A percentile compares a stretch with the other conserved stretches of the same genome.
Conservation (phyloP, 768 basidiomycete species). For the Filobasidium floriforme region DNA sequence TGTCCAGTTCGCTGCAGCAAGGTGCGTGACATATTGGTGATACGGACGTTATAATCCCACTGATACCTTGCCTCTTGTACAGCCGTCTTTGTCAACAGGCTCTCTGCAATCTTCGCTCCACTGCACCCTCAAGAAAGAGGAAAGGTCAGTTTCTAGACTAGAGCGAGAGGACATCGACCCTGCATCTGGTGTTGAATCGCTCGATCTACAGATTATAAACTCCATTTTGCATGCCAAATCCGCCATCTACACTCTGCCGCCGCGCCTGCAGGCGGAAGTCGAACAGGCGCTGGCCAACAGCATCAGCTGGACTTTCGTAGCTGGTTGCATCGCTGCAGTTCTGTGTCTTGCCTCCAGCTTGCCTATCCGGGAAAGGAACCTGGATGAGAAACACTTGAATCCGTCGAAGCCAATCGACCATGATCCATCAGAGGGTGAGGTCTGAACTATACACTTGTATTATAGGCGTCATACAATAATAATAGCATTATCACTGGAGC, state of each 20-base stretch:
- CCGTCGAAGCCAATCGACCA: not conserved
- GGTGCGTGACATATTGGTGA: not conserved
- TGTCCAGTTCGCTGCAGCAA: conserved; percentile 39
- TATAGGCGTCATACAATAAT: too few species aligned
- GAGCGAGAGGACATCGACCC: not conserved
- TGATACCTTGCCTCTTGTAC: not conserved
- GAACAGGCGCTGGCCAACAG: conserved; percentile 34
- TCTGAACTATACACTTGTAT: not conserved
- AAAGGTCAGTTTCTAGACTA: conserved; percentile 22
- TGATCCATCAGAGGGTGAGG: too few species aligned
- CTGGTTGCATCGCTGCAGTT: conserved; percentile 14
- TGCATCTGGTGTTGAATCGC: not conserved
- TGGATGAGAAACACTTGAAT: conserved; percentile 9
- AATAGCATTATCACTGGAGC: not conserved
- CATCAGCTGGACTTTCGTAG: conserved; percentile 21
- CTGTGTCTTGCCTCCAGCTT: conserved; percentile 14
- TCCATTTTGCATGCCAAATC: conserved; percentile 41
- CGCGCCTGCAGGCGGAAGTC: conserved; percentile 22
- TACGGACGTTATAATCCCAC: not conserved
- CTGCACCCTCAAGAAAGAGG: conserved; percentile 16
- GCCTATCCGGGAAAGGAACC: conserved; percentile 16
- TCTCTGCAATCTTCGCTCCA: conserved; percentile 21
- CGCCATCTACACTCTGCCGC: conserved; percentile 31
- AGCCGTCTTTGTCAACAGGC: conserved; percentile 28
- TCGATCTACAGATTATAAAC: conserved; percentile 27